These are phyloP conservation scores for Nicotiana tomentosiformis DNA, from an alignment of 257 asterid species.

Conservation along the genomic window DNA sequence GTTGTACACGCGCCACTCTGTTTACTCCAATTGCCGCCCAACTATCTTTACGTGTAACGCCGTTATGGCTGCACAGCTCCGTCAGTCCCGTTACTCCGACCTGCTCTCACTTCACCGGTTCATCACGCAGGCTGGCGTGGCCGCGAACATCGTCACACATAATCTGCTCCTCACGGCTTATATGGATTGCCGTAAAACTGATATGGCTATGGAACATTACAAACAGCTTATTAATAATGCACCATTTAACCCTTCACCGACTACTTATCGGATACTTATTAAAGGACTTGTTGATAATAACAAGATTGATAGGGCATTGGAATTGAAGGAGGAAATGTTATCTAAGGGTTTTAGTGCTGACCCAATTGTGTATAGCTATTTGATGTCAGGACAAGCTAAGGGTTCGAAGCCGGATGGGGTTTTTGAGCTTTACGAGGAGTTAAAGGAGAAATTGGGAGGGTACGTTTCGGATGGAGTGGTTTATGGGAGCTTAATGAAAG, in stretches of 20 bases:
- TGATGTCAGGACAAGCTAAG: slow-evolving; percentile 70
- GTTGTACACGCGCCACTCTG: slow-evolving; percentile 82
- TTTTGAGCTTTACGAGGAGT: slow-evolving; percentile 65
- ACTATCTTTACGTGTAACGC: slow-evolving; percentile 81
- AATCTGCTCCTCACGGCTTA: slow-evolving; percentile 64
- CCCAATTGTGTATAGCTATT: slow-evolving; percentile 55
- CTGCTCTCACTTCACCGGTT: slow-evolving; percentile 82
- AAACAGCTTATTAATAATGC: slow-evolving; percentile 66
- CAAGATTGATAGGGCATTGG: slow-evolving; percentile 57
- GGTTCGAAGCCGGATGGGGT: slow-evolving; percentile 47
- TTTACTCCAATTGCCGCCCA: slow-evolving; percentile 87
- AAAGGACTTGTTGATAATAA: slow-evolving; percentile 69
- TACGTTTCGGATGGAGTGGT: slow-evolving; percentile 63
- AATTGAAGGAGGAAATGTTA: slow-evolving; percentile 65
- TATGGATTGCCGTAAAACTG: slow-evolving; percentile 74
- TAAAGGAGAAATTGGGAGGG: slow-evolving; percentile 67
- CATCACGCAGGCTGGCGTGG: slow-evolving; percentile 82
- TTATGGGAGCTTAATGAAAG: slow-evolving; percentile 85
- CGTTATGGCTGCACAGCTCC: slow-evolving; percentile 80
- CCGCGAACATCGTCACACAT: slow-evolving; percentile 64
- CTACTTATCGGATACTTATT: slow-evolving; percentile 63
- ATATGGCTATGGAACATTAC: slow-evolving; percentile 82
- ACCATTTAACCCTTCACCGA: slow-evolving; percentile 61
- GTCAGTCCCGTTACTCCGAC: slow-evolving; percentile 73
- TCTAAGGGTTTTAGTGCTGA: slow-evolving; percentile 59